Conservation (phyloP, 2,329 filamentous ascomycete genomes). For the Thyridium curvatum region DNA sequence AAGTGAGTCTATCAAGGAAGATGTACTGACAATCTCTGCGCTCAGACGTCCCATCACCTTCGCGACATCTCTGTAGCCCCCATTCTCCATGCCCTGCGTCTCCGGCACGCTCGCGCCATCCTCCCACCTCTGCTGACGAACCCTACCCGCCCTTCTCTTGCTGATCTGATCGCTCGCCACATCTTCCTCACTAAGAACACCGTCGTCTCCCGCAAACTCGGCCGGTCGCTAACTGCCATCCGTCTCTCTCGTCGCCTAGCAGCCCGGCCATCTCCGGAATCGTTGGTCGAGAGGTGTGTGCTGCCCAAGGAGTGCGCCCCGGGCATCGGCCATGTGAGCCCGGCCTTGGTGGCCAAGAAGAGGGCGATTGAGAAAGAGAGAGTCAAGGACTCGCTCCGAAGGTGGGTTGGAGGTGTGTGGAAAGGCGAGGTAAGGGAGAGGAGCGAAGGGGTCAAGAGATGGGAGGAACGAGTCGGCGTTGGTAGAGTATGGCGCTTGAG, state of each 20-base stretch:
- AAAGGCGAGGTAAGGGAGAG: constrained; percentile 43
- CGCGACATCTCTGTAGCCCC: constrained; percentile 57
- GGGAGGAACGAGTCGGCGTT: constrained; percentile 44
- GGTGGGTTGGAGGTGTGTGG: constrained; percentile 59
- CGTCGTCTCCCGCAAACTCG: constrained; percentile 56
- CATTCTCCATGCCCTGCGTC: constrained; percentile 57
- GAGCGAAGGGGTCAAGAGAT: constrained; percentile 37
- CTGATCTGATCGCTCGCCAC: constrained; percentile 55
- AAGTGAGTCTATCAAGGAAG: neutral
- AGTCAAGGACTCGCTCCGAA: constrained; percentile 59
- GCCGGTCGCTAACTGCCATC: constrained; percentile 58
- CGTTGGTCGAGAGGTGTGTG: constrained; percentile 57
- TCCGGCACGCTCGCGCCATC: constrained; percentile 46
- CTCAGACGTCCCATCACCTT: constrained; percentile 55
- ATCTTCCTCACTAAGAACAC: constrained; percentile 65
- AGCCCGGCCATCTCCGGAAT: constrained; percentile 50
- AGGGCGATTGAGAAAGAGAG: constrained; percentile 59
- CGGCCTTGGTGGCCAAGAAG: constrained; percentile 55
- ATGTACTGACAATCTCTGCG: constrained; percentile 1
- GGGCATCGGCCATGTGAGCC: constrained; percentile 39
- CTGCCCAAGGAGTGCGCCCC: constrained; percentile 59
- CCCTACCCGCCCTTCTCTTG: constrained; percentile 50
- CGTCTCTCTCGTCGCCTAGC: constrained; percentile 56
- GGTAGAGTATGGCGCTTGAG: constrained; percentile 56
- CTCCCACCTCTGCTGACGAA: constrained; percentile 51